Conservation (phyloP, 2,329 filamentous ascomycete genomes). For the Colletotrichum sp. region DNA sequence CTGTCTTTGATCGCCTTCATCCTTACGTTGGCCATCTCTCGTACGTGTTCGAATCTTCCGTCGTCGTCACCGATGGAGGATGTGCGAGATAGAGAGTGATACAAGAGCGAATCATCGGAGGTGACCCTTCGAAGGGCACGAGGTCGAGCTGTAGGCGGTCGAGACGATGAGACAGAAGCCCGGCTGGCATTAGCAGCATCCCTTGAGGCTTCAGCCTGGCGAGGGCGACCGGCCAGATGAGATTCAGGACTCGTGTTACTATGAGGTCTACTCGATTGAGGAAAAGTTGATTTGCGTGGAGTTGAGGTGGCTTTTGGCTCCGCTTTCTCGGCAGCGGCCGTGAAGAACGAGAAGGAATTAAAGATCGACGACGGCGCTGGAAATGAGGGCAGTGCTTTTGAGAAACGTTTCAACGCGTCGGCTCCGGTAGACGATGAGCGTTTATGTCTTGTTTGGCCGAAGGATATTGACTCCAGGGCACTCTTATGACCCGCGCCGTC, state of each 20-base stretch:
- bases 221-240: not conserved
- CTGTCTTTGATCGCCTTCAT: slow-evolving; percentile 91
- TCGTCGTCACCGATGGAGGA: slow-evolving; percentile 83
- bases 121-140: slow-evolving; percentile 61
- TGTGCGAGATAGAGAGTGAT: slow-evolving; percentile 75
- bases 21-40: slow-evolving; percentile 85
- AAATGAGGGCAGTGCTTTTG: slow-evolving; percentile 61
- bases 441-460: slow-evolving; percentile 50
- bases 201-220: not conserved
- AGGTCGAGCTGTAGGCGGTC: not conserved
- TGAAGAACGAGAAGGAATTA: slow-evolving; percentile 21
- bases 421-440: slow-evolving; percentile 61
- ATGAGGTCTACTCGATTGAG: not conserved
- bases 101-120: slow-evolving; percentile 81
- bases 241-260: not conserved
- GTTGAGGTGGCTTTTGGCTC: not conserved
- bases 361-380: slow-evolving; percentile 19
- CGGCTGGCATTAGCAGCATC: not conserved
- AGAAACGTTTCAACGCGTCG: slow-evolving; percentile 62
- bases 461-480: slow-evolving; percentile 47
- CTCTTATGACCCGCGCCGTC: slow-evolving; percentile 31
- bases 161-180: slow-evolving; percentile 1
- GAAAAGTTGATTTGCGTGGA: not conserved
- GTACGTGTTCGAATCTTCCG: slow-evolving; percentile 77
- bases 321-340: slow-evolving; percentile 14